These are phyloP conservation scores for Phytophthora europaea DNA, from an alignment of 352 stramenopile genomes.

Conservation along the genomic window DNA sequence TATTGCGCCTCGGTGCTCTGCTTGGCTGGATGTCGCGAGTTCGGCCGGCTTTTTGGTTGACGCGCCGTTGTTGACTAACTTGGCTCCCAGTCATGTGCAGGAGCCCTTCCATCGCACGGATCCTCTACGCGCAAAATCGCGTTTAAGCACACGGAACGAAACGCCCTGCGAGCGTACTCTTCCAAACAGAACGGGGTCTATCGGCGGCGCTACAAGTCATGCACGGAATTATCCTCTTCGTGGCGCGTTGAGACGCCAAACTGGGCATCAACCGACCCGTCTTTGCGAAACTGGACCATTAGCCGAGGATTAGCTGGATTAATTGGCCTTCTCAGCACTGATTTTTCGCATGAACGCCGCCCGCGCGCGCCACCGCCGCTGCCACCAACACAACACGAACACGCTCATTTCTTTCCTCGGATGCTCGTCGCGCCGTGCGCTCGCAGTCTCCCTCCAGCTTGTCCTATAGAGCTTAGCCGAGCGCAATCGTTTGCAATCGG, in stretches of 20 bases:
- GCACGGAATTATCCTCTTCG: neutral
- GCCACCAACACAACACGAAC: neutral
- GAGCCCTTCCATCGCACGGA: neutral
- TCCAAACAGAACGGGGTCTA: neutral
- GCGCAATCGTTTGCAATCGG: neutral
- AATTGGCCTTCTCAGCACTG: constrained; percentile 5
- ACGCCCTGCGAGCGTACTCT: neutral
- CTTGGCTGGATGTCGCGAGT: neutral
- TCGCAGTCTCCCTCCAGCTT: neutral
- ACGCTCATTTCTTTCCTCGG: neutral
- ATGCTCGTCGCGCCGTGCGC: neutral
- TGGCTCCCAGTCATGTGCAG: neutral
- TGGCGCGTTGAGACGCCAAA: neutral
- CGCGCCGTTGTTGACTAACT: neutral
- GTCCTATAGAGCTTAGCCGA: neutral
- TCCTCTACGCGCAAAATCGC: neutral
- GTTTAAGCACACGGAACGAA: neutral
- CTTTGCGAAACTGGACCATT: constrained; percentile 2
- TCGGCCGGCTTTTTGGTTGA: neutral
- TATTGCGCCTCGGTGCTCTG: neutral
- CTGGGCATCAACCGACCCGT: constrained; percentile 1
- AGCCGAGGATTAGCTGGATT: constrained; percentile 3
- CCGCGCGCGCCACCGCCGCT: neutral
- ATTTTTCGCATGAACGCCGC: neutral
- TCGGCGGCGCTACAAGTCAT: neutral